phyloP scores from a whole-genome alignment of 495 filamentous ascomycete species.

The Thermothielavioides terrestris region DNA sequence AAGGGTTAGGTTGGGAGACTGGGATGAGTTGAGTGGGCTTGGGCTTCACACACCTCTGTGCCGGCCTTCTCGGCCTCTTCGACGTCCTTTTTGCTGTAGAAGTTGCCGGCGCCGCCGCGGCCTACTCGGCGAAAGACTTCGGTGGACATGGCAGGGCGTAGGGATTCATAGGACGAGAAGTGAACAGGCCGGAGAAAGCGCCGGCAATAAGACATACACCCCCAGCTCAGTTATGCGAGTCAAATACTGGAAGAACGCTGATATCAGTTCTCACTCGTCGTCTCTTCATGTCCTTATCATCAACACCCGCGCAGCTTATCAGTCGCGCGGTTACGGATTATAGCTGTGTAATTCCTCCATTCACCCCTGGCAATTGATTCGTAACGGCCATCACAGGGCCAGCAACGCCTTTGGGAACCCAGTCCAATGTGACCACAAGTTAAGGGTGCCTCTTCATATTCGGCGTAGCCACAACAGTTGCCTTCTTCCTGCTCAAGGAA shows the following conservation, averaged over 20 bases:
- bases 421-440: background rate
- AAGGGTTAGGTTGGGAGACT: conserved; percentile 20
- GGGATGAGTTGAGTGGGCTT: too few species aligned
- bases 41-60: conserved; percentile 6
- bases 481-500: too few species aligned
- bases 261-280: background rate
- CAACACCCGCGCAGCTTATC: conserved; percentile 8
- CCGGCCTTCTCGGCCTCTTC: conserved; percentile 34
- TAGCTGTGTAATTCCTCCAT: conserved; percentile 6
- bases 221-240: background rate
- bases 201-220: background rate
- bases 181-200: background rate
- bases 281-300: conserved; percentile 1
- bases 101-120: conserved; percentile 58
- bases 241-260: too few species aligned
- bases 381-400: background rate
- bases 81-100: conserved; percentile 45
- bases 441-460: too few species aligned
- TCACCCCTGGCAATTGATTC: background rate
- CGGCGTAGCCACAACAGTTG: too few species aligned
- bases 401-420: background rate
- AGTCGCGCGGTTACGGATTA: background rate
- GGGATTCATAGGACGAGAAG: background rate
- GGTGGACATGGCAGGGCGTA: conserved; percentile 11
- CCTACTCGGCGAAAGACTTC: conserved; percentile 30